A percentile compares a stretch with the other conserved stretches of the same genome.
Conservation (phyloP, 305 asterid genomes). For the Ilex paraguariensis region DNA sequence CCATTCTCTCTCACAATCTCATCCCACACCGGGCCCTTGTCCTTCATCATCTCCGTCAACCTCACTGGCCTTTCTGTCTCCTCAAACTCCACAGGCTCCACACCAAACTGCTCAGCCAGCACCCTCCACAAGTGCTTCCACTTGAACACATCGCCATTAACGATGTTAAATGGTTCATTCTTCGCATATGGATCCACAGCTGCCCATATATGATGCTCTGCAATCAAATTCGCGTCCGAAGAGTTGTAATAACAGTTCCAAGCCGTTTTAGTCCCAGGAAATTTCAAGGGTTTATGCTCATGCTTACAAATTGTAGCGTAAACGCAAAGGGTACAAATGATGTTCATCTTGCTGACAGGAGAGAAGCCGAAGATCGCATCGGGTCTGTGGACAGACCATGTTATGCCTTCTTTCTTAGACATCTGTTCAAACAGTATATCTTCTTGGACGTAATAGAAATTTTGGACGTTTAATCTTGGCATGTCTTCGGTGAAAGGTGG, state of each 20-base stretch:
- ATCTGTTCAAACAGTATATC: slow-evolving; percentile 42
- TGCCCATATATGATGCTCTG: slow-evolving; percentile 34
- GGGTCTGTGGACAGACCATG: slow-evolving; percentile 61
- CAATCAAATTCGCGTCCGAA: slow-evolving; percentile 60
- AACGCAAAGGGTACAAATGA: slow-evolving; percentile 42
- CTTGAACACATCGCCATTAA: slow-evolving; percentile 52
- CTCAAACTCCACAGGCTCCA: slow-evolving; percentile 39
- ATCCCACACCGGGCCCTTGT: slow-evolving; percentile 43
- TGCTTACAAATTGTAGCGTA: slow-evolving; percentile 58
- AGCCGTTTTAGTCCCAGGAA: slow-evolving; percentile 39
- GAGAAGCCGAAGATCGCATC: slow-evolving; percentile 49
- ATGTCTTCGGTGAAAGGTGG: slow-evolving; percentile 48
- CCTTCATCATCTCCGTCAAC: slow-evolving; percentile 42
- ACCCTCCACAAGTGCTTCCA: slow-evolving; percentile 64
- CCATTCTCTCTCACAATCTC: slow-evolving; percentile 35
- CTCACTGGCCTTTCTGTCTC: slow-evolving; percentile 28
- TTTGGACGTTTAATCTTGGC: slow-evolving; percentile 36
- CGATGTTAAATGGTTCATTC: slow-evolving; percentile 56
- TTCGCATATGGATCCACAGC: slow-evolving; percentile 36
- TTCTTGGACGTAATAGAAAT: slow-evolving; percentile 42
- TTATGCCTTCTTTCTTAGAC: slow-evolving; percentile 42
- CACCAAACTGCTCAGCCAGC: slow-evolving; percentile 59
- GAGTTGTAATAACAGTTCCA: slow-evolving; percentile 54
- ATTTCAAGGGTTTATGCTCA: slow-evolving; percentile 39
- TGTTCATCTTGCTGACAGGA: slow-evolving; percentile 49